Percentiles rank a stretch among this genome's conserved stretches.
Evolutionary conservation across 306 rosid genomes (phyloP).

Genomic region (Bauhinia variegata): DNA sequence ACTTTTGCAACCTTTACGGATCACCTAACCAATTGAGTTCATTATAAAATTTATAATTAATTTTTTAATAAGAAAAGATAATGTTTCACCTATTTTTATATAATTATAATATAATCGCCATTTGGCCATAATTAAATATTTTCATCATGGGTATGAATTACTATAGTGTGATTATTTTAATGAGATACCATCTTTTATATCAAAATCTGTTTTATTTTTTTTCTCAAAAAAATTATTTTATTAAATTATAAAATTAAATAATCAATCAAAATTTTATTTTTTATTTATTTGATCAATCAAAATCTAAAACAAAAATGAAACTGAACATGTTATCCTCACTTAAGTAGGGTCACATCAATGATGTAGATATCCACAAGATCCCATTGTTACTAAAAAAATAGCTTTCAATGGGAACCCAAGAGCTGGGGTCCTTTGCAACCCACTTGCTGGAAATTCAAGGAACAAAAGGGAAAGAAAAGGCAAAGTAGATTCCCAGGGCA

Average conservation of each 20-base stretch:
- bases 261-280: too few relatives aligned
- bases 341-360: constrained; percentile 61
- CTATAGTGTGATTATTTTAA: constrained; percentile 51
- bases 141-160: constrained; percentile 39
- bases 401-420: constrained; percentile 51
- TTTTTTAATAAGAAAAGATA: constrained; percentile 2
- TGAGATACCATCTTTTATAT: too few relatives aligned
- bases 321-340: too few relatives aligned
- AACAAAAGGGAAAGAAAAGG: constrained; percentile 48
- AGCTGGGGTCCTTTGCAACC: constrained; percentile 61
- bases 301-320: too few relatives aligned
- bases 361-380: constrained; percentile 26
- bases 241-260: too few relatives aligned
- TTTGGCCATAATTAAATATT: constrained; percentile 49
- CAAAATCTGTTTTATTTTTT: too few relatives aligned
- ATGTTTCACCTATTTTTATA: not conserved
- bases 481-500: constrained; percentile 81
- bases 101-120: constrained; percentile 43
- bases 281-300: too few relatives aligned
- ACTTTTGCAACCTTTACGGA: constrained; percentile 34
- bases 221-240: too few relatives aligned
- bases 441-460: constrained; percentile 77
- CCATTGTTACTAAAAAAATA: constrained; percentile 1
- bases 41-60: not conserved
- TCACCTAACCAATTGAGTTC: constrained; percentile 43